Evolutionary conservation across 2,329 filamentous ascomycete genomes (phyloP), one percentile per base, ranked within the genome.

Genomic region (Xylariaceae sp.): DNA sequence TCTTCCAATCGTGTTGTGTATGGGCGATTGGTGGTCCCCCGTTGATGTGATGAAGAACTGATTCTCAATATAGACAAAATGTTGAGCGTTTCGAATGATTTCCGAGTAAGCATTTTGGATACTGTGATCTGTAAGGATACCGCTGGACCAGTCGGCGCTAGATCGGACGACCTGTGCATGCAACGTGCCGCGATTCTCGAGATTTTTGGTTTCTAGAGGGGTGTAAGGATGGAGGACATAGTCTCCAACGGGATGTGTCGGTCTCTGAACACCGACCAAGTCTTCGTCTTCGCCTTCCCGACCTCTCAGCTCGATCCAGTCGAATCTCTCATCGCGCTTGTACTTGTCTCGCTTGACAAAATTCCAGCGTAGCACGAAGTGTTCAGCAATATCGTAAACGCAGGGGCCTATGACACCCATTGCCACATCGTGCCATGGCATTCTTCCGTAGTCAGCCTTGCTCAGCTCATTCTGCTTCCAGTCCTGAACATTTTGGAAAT

Each of bases 31-130:
- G 34, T 96, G 72, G n/a, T 94, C 86, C 9, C 90, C 90, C 0
- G 93, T 97, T 0, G 94, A 89, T 1, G 91, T 95, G 66, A 95
- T 97, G 77, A 97, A 99, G 75, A 97, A 97, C 65, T 99, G 94
- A 64, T 97, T 97, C 70, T 99, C 94, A 55, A 99, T 96, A 73
- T 97, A 99, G 19, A 99, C 88, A 61, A 84, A 97, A 67, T 97
- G 93, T 71, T 97, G 76, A 0, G 93, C 93, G 47, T 89, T 90
- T 46, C 86, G 78, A 62, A 97, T 97, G 31, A 95, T 75, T 57
- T 96, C 90, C 53, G 77, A 79, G 67, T 96, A 96, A 0, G 91
- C 90, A 62, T 90, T 95, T 61, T 94, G 89, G 52, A 96, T 96
- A 45, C 87, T 91, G 61, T 90, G 86, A 55, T 96, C 91, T 0